These are phyloP conservation scores for Corymbia calophylla DNA, from an alignment of 441 rosid species.

Conservation along the genomic window DNA sequence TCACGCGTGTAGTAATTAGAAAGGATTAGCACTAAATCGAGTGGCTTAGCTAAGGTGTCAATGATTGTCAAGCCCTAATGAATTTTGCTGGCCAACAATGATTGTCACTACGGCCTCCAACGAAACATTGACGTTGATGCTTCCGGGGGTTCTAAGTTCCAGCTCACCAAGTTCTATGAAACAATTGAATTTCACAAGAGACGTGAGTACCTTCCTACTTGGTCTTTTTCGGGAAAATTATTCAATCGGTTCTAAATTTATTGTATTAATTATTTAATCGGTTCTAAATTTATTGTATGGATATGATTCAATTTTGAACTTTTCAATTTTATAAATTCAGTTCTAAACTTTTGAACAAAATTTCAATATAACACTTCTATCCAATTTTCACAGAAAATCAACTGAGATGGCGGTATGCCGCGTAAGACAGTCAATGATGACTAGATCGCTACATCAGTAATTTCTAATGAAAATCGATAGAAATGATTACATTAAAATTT, in stretches of 20 bases:
- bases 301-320: too few species aligned
- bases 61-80: neutral
- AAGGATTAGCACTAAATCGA: neutral
- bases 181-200: neutral
- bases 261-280: neutral
- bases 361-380: too few species aligned
- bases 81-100: neutral
- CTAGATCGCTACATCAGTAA: too few species aligned
- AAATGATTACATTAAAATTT: too few species aligned
- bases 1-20: neutral
- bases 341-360: too few species aligned
- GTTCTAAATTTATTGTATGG: too few species aligned
- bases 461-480: too few species aligned
- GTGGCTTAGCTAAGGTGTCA: neutral
- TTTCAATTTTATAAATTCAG: too few species aligned
- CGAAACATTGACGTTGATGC: neutral
- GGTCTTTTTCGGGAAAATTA: neutral
- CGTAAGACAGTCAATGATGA: too few species aligned
- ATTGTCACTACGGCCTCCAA: neutral
- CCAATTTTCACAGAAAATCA: too few species aligned
- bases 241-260: neutral
- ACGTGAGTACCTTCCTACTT: neutral
- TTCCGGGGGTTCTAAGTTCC: neutral
- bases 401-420: too few species aligned
- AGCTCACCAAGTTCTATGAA: neutral